These are phyloP conservation scores for Heimioporus retisporus DNA, from an alignment of 1,284 basidiomycete species.

Conservation along the genomic window DNA sequence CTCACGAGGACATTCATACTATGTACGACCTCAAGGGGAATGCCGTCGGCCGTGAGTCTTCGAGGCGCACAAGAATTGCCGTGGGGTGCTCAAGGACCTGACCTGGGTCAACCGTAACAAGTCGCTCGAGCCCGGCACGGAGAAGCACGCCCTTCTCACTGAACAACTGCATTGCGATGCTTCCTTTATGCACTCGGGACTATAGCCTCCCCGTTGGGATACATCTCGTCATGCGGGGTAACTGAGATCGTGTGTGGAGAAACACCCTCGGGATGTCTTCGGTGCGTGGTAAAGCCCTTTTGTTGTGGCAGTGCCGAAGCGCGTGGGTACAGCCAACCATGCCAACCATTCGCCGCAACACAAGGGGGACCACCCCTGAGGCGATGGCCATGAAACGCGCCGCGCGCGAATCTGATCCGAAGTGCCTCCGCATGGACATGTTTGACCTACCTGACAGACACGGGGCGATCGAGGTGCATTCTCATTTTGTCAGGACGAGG, in stretches of 20 bases:
- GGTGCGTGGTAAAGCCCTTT: too few relatives aligned
- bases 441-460: slow-evolving; percentile 76
- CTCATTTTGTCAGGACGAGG: slow-evolving; percentile 96
- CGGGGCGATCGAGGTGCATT: slow-evolving; percentile 86
- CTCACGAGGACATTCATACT: slow-evolving; percentile 97
- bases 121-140: slow-evolving; percentile 83
- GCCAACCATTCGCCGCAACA: too few relatives aligned
- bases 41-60: slow-evolving; percentile 86
- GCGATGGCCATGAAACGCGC: slow-evolving; percentile 88
- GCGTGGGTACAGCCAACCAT: too few relatives aligned
- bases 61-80: slow-evolving; percentile 85
- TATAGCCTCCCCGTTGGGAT: too few relatives aligned
- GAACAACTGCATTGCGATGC: too few relatives aligned
- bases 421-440: slow-evolving; percentile 70
- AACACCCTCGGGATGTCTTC: too few relatives aligned
- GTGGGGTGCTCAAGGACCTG: slow-evolving; percentile 94
- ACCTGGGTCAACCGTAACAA: slow-evolving; percentile 94
- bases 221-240: too few relatives aligned
- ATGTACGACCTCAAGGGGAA: too few relatives aligned
- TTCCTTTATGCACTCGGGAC: too few relatives aligned
- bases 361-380: slow-evolving; percentile 69
- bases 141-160: too few relatives aligned
- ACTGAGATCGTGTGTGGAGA: too few relatives aligned
- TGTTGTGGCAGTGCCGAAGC: too few relatives aligned
- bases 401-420: slow-evolving; percentile 86